phyloP scores from a whole-genome alignment of 2,329 filamentous ascomycete genomes.

The Cladobotryum protrusum region DNA sequence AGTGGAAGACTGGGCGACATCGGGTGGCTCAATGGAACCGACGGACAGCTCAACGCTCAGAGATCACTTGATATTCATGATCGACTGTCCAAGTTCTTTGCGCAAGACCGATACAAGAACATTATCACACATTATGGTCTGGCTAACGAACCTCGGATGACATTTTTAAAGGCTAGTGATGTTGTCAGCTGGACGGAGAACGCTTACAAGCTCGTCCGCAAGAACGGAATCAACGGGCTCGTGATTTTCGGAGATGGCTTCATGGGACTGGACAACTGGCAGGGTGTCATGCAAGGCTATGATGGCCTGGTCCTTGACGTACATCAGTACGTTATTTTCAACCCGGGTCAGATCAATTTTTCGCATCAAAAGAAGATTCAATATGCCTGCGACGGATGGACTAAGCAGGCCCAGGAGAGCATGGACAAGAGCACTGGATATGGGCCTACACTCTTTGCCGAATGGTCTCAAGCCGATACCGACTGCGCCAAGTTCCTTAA shows the following conservation, averaged over 20 bases:
- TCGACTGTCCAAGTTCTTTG: slow-evolving; percentile 83
- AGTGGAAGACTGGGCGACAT: slow-evolving; percentile 77
- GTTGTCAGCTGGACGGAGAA: slow-evolving; percentile 76
- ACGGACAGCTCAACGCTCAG: slow-evolving; percentile 71
- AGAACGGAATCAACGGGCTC: slow-evolving; percentile 65
- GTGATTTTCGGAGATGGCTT: slow-evolving; percentile 94
- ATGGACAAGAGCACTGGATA: slow-evolving; percentile 73
- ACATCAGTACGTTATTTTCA: slow-evolving; percentile 98
- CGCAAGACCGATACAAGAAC: slow-evolving; percentile 87
- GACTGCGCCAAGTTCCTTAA: slow-evolving; percentile 86
- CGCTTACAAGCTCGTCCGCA: slow-evolving; percentile 65
- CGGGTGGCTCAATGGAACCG: slow-evolving; percentile 83
- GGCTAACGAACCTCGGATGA: slow-evolving; percentile 91
- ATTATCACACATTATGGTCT: slow-evolving; percentile 90
- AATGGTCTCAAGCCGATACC: slow-evolving; percentile 97
- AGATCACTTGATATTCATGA: slow-evolving; percentile 83
- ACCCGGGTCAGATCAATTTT: slow-evolving; percentile 75
- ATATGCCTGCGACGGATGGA: slow-evolving; percentile 86
- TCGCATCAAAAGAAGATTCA: slow-evolving; percentile 77
- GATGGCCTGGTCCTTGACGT: slow-evolving; percentile 83
- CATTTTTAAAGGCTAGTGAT: slow-evolving; percentile 54
- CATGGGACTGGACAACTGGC: slow-evolving; percentile 84
- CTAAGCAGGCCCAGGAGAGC: slow-evolving; percentile 65
- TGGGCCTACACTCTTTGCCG: slow-evolving; percentile 88
- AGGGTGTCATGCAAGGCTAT: slow-evolving; percentile 68